Percentiles rank a stretch among this genome's conserved stretches.
Evolutionary conservation across 306 rosid genomes (phyloP).

Genomic region (Alnus glutinosa): DNA sequence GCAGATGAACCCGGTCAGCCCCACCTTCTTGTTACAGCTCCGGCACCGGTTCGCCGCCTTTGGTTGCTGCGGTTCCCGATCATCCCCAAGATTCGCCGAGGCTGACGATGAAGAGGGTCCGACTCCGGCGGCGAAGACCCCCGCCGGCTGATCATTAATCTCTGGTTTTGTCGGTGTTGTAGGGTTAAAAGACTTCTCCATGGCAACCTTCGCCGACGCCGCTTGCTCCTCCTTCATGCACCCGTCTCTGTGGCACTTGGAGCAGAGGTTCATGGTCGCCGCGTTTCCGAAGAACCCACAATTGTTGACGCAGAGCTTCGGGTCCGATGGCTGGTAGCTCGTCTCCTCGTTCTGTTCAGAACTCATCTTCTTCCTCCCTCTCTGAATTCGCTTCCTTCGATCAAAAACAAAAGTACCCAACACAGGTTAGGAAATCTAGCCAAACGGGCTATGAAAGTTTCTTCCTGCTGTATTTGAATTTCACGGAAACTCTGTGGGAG

Average conservation of each 20-base stretch:
- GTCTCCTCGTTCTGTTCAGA: constrained; percentile 51
- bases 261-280: constrained; percentile 53
- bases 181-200: constrained; percentile 41
- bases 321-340: constrained; percentile 54
- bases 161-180: neutral
- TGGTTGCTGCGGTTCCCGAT: constrained; percentile 4
- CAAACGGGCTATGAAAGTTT: too few relatives aligned
- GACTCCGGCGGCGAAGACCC: too few relatives aligned
- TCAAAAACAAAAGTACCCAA: neutral
- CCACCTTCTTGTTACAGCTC: constrained; percentile 52
- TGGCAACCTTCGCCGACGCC: constrained; percentile 45
- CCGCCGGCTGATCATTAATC: neutral
- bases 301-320: constrained; percentile 59
- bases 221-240: constrained; percentile 29
- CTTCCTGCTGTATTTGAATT: neutral
- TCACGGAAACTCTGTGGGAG: neutral
- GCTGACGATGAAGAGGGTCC: neutral
- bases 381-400: neutral
- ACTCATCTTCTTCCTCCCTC: constrained; percentile 30
- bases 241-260: constrained; percentile 52
- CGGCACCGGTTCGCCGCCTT: constrained; percentile 43
- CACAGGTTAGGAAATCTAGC: neutral
- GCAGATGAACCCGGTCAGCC: constrained; percentile 55
- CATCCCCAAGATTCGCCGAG: neutral
- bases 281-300: constrained; percentile 67